These are phyloP conservation scores for Iberis amara DNA, from an alignment of 441 rosid species.

Conservation along the genomic window DNA sequence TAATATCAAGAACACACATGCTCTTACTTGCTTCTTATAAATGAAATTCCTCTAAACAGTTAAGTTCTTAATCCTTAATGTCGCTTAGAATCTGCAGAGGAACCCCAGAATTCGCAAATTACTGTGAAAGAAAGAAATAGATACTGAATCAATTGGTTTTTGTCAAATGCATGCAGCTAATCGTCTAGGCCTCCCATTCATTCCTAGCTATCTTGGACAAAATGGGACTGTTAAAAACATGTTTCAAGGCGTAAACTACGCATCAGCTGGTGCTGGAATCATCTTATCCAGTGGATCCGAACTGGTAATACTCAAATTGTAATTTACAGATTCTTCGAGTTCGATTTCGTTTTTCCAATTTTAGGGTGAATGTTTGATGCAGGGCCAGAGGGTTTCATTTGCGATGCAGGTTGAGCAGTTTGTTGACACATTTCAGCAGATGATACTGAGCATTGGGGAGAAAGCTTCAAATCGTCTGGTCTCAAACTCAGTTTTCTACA, in stretches of 20 bases:
- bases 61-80: background rate
- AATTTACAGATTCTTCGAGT: background rate
- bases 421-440: slow-evolving; percentile 70
- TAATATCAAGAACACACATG: slow-evolving; percentile 19
- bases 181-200: slow-evolving; percentile 76
- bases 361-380: background rate
- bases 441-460: slow-evolving; percentile 70
- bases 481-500: slow-evolving; percentile 62
- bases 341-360: background rate
- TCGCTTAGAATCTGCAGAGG: too few species aligned
- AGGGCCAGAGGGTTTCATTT: slow-evolving; percentile 86
- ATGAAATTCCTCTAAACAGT: slow-evolving; percentile 5
- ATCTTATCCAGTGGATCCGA: slow-evolving; percentile 86
- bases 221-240: slow-evolving; percentile 49
- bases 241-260: slow-evolving; percentile 84
- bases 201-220: slow-evolving; percentile 83
- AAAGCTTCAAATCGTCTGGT: slow-evolving; percentile 43
- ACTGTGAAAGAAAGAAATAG: slow-evolving; percentile 13
- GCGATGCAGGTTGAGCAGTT: slow-evolving; percentile 86
- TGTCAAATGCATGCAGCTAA: slow-evolving; percentile 41
- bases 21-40: too few species aligned
- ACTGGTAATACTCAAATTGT: slow-evolving; percentile 40
- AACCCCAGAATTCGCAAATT: background rate
- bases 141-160: slow-evolving; percentile 14
- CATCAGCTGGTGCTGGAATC: slow-evolving; percentile 94